Percentiles rank a stretch among this genome's conserved stretches.
These are phyloP conservation scores for Sarocladiaceae sp. DNA, from an alignment of 2,329 filamentous ascomycete genomes.

Conservation along the genomic window DNA sequence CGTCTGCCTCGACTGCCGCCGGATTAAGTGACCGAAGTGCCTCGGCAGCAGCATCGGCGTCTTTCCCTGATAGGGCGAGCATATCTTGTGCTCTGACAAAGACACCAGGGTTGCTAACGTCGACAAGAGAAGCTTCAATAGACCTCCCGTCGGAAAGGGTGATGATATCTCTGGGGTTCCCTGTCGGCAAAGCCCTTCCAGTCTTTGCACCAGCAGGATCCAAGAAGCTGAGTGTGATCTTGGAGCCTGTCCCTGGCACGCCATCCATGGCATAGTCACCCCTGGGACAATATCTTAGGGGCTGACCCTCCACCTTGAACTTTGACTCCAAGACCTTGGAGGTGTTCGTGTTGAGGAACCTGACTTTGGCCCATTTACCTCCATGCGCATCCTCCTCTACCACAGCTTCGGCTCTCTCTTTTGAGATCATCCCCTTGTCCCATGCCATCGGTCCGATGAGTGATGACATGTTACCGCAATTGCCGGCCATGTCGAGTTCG, in stretches of 20 bases:
- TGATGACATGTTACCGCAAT: slow-evolving; percentile 72
- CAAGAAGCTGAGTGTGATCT: slow-evolving; percentile 54
- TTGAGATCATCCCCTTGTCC: slow-evolving; percentile 24
- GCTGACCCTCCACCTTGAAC: slow-evolving; percentile 45
- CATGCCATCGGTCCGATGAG: slow-evolving; percentile 54
- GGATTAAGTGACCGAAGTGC: slow-evolving; percentile 48
- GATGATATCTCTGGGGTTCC: slow-evolving; percentile 47
- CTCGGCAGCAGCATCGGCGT: slow-evolving; percentile 16
- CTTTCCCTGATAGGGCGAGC: neutral
- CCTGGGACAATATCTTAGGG: slow-evolving; percentile 31
- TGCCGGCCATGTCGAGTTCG: slow-evolving; percentile 61
- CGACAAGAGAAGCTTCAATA: slow-evolving; percentile 52
- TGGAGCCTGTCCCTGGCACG: slow-evolving; percentile 50
- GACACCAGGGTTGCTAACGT: slow-evolving; percentile 60
- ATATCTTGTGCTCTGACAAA: slow-evolving; percentile 54
- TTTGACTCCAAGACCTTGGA: slow-evolving; percentile 56
- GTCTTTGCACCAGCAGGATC: slow-evolving; percentile 60
- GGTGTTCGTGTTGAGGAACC: slow-evolving; percentile 70
- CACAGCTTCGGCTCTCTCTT: slow-evolving; percentile 2
- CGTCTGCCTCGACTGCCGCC: slow-evolving; percentile 44
- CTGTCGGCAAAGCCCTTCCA: slow-evolving; percentile 46
- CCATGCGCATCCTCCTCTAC: slow-evolving; percentile 19
- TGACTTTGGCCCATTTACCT: slow-evolving; percentile 40
- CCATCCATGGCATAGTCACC: slow-evolving; percentile 59
- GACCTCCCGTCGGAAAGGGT: slow-evolving; percentile 28